Percentiles rank a stretch among this genome's conserved stretches.
phyloP scores from a whole-genome alignment of 1,284 basidiomycete species.

The Sanghuangporus baumii region DNA sequence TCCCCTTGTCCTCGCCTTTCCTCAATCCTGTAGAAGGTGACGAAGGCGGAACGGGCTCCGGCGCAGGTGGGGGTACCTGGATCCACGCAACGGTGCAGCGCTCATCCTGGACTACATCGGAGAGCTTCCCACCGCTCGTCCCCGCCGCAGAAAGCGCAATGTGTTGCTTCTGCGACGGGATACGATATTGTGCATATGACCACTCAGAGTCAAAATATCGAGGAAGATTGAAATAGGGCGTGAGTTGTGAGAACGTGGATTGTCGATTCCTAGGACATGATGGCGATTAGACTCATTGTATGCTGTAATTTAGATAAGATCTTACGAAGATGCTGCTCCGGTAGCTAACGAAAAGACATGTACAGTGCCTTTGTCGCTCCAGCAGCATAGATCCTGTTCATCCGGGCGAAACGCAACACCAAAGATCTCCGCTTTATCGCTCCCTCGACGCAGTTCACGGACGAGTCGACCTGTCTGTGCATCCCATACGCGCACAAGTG shows the following conservation, averaged over 20 bases:
- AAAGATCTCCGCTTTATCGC: slow-evolving; percentile 90
- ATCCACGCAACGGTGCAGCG: slow-evolving; percentile 85
- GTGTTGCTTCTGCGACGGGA: slow-evolving; percentile 79
- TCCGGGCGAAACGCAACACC: slow-evolving; percentile 77
- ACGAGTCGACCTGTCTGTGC: slow-evolving; percentile 68
- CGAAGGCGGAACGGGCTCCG: not conserved
- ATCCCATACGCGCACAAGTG: slow-evolving; percentile 89
- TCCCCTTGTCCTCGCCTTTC: slow-evolving; percentile 6
- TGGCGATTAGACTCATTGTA: slow-evolving; percentile 6
- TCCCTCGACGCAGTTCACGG: slow-evolving; percentile 80
- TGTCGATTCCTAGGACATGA: slow-evolving; percentile 59
- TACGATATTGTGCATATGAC: slow-evolving; percentile 90
- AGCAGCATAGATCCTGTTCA: slow-evolving; percentile 77
- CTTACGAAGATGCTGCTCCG: slow-evolving; percentile 60
- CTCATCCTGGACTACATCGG: slow-evolving; percentile 74
- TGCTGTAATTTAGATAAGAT: slow-evolving; percentile 20
- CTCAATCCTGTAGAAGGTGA: not conserved
- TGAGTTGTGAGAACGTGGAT: slow-evolving; percentile 70
- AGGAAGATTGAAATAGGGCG: slow-evolving; percentile 76
- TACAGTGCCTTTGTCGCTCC: slow-evolving; percentile 96
- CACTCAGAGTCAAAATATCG: slow-evolving; percentile 92
- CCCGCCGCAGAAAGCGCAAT: slow-evolving; percentile 62
- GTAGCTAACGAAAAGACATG: slow-evolving; percentile 80
- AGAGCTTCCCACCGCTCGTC: slow-evolving; percentile 44
- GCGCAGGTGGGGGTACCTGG: slow-evolving; percentile 32